Evolutionary conservation across 805 yeast genomes (phyloP).

Genomic region (Wickerhamia fluorescens): DNA sequence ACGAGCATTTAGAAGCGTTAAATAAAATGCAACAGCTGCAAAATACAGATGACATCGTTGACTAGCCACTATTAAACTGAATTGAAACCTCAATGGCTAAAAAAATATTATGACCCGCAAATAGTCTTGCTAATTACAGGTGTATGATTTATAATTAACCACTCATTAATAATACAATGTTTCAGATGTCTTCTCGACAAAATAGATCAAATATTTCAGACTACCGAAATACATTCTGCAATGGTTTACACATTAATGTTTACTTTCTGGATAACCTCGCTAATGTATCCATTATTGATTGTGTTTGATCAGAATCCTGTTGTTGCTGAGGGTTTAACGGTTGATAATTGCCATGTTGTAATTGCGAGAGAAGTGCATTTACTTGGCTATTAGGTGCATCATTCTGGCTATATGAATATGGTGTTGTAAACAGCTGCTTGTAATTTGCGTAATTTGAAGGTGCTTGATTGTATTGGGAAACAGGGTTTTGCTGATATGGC

Average conservation of each 20-base stretch:
- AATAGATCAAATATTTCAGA: too few species aligned
- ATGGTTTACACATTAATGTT: background rate
- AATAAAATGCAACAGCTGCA: conserved; percentile 6
- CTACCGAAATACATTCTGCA: conserved; percentile 1
- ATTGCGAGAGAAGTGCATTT: conserved; percentile 19
- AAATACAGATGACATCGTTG: conserved; percentile 10
- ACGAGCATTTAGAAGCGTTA: conserved; percentile 6
- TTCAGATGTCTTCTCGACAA: too few species aligned
- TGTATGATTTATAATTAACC: conserved; percentile 1
- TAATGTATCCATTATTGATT: conserved; percentile 29
- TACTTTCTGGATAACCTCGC: conserved; percentile 28
- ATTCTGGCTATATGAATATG: conserved; percentile 8
- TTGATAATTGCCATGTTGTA: conserved; percentile 11
- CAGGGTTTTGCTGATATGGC: conserved; percentile 1
- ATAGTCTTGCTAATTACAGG: too few species aligned
- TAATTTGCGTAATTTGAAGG: conserved; percentile 1
- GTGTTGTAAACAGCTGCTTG: conserved; percentile 8
- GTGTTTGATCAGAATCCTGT: conserved; percentile 14
- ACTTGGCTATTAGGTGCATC: conserved; percentile 18
- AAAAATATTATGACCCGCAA: too few species aligned
- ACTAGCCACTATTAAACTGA: conserved; percentile 4
- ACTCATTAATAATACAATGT: too few species aligned
- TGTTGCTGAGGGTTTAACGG: too few species aligned
- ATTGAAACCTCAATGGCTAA: too few species aligned
- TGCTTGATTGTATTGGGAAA: conserved; percentile 5